Evolutionary conservation across 140 eudicot species (phyloP).

Genomic region (Cichorium intybus): DNA sequence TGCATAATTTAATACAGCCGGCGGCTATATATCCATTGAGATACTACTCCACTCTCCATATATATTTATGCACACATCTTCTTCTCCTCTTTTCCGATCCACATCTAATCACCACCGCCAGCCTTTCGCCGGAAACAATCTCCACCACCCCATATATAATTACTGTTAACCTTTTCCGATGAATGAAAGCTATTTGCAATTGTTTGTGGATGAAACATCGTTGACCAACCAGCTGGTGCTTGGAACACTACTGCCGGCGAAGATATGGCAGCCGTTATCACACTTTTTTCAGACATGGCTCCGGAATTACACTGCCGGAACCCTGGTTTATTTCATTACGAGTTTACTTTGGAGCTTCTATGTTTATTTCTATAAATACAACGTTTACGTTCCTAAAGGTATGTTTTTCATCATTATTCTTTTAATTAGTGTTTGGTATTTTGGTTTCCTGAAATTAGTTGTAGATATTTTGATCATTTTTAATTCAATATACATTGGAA

Average conservation of each 20-base stretch:
- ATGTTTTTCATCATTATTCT: not conserved
- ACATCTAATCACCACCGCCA: not conserved
- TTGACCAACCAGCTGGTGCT: conserved; percentile 24
- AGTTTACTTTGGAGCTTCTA: conserved; percentile 39
- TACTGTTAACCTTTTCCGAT: not conserved
- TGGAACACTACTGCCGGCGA: conserved; percentile 27
- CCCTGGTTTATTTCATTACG: conserved; percentile 27
- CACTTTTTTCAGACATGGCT: conserved; percentile 40
- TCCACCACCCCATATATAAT: not conserved
- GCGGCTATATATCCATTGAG: not conserved
- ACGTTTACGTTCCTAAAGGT: conserved; percentile 39
- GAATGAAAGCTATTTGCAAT: conserved; percentile 26
- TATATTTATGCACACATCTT: not conserved
- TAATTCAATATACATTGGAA: not conserved
- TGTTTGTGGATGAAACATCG: conserved; percentile 28
- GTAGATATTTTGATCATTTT: not conserved
- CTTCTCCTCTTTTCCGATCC: not conserved
- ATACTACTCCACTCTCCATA: not conserved
- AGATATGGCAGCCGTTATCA: conserved; percentile 32
- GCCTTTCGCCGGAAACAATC: conserved; percentile 2
- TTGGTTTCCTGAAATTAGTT: not conserved
- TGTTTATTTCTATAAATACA: conserved; percentile 20
- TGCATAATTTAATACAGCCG: not conserved
- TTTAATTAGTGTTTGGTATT: not conserved
- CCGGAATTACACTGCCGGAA: conserved; percentile 35